Evolutionary conservation across 805 yeast genomes (phyloP), one percentile per base, ranked within the genome.

Genomic region (Barnettozyma californica): DNA sequence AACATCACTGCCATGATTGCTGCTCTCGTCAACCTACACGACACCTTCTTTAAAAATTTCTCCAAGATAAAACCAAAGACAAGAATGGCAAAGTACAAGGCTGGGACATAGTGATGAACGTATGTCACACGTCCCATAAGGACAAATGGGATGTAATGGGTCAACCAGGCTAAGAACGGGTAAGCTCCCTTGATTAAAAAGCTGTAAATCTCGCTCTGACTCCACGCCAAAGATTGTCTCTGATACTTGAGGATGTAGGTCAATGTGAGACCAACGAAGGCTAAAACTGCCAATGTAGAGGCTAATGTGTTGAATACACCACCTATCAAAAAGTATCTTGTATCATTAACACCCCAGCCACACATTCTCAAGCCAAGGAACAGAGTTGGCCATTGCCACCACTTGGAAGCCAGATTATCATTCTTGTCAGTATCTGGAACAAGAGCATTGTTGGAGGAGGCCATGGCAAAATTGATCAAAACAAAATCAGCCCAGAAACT

Each of bases 91-190:
- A 92, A 92, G 69, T 87, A 92, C 54, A 91, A 76, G 1, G 98
- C 96, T 13, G 99, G 99, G 56, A 90, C 79, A 68, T 92, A 92
- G 67, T 92, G 99, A 69, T 92, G 99, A 31, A 92, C 94, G 65
- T 94, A 92, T 2, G 96, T 90, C 49, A 94, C 97, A 73, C 99
- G 86, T 11, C 95, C 90, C 99, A 92, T 92, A 51, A 89, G 68
- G 29, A 85, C 79, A 68, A 92, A 92, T 31, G 99, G 98, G 60
- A 87, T 63, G 68, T 74, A 92, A 68, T 92, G 97, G 60, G 89
- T 73, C 39, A 81, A 75, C 97, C 97, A 92, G 10, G 96, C 96
- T 38, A 87, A 62, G 70, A 91, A 84, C 23, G 98, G 97, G 58
- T 87, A 80, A 31, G 86, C 61, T 47, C 95, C 96, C 36, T 87